Percentiles rank a stretch among this genome's conserved stretches.
Evolutionary conservation across 1,284 basidiomycete genomes (phyloP).

Genomic region (Austroboletus niveus): DNA sequence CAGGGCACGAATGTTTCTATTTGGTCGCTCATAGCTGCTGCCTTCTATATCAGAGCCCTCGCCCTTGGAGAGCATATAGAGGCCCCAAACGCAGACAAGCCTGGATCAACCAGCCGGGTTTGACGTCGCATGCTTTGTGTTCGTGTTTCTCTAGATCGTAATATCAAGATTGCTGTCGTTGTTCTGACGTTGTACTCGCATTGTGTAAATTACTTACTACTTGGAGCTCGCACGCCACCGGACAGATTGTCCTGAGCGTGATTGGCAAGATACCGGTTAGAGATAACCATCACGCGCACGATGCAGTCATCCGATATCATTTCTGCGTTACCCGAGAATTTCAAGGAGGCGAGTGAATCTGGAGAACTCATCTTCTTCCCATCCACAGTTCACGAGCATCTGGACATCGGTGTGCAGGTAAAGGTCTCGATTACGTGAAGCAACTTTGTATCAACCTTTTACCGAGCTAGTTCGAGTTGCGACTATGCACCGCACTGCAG

Average conservation of each 20-base stretch:
- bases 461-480: slow-evolving; percentile 68
- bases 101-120: slow-evolving; percentile 53
- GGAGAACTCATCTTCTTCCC: slow-evolving; percentile 78
- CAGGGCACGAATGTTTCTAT: slow-evolving; percentile 77
- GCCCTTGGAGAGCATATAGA: slow-evolving; percentile 64
- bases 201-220: neutral
- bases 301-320: slow-evolving; percentile 53
- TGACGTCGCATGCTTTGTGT: slow-evolving; percentile 33
- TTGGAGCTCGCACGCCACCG: slow-evolving; percentile 18
- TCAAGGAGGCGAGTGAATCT: slow-evolving; percentile 58
- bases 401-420: slow-evolving; percentile 65
- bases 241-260: too few relatives aligned
- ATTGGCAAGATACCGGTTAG: neutral
- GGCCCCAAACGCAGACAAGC: slow-evolving; percentile 59
- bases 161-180: neutral
- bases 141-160: too few relatives aligned
- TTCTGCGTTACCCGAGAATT: slow-evolving; percentile 53
- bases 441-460: neutral
- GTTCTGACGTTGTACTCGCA: neutral
- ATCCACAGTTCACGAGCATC: slow-evolving; percentile 59
- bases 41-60: slow-evolving; percentile 63
- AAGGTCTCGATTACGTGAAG: slow-evolving; percentile 12
- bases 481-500: slow-evolving; percentile 77
- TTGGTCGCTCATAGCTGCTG: slow-evolving; percentile 67
- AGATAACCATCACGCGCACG: neutral